A percentile compares a stretch with the other conserved stretches of the same genome.
These are phyloP conservation scores for Abrus precatorius DNA, from an alignment of 306 rosid species.

Conservation along the genomic window DNA sequence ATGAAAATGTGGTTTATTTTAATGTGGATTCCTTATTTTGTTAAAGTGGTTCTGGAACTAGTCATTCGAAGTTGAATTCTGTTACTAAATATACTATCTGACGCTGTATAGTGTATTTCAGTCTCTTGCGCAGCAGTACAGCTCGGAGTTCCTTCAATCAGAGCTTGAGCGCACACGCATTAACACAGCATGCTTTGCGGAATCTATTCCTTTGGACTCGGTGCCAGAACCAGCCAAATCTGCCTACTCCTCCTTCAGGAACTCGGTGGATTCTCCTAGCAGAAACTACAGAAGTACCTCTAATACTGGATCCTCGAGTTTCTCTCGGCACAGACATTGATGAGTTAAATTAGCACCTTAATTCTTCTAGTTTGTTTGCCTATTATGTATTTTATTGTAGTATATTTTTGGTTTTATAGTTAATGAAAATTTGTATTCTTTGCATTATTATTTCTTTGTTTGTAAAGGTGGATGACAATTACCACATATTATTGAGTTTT, in stretches of 20 bases:
- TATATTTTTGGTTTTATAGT: constrained; percentile 51
- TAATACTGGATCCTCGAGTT: constrained; percentile 70
- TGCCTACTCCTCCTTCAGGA: constrained; percentile 76
- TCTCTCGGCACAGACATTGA: constrained; percentile 78
- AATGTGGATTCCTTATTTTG: neutral
- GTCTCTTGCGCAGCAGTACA: constrained; percentile 93
- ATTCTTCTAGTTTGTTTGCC: constrained; percentile 54
- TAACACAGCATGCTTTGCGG: constrained; percentile 94
- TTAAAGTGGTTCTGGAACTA: constrained; percentile 29
- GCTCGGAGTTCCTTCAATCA: constrained; percentile 86
- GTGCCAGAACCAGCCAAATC: constrained; percentile 83
- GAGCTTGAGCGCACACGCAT: constrained; percentile 97
- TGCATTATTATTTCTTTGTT: constrained; percentile 37
- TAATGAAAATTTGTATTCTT: constrained; percentile 52
- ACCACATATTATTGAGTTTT: constrained; percentile 45
- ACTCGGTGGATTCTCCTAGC: constrained; percentile 70
- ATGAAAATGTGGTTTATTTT: constrained; percentile 36
- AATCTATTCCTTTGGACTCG: constrained; percentile 76
- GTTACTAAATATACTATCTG: constrained; percentile 24
- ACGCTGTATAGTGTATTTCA: constrained; percentile 51
- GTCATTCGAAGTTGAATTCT: neutral
- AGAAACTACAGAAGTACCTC: constrained; percentile 62
- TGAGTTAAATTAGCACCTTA: constrained; percentile 47
- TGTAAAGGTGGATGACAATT: constrained; percentile 46
- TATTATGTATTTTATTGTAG: constrained; percentile 53